Conservation (phyloP, 129 eudicot species). For the Pulicaria dysenterica region DNA sequence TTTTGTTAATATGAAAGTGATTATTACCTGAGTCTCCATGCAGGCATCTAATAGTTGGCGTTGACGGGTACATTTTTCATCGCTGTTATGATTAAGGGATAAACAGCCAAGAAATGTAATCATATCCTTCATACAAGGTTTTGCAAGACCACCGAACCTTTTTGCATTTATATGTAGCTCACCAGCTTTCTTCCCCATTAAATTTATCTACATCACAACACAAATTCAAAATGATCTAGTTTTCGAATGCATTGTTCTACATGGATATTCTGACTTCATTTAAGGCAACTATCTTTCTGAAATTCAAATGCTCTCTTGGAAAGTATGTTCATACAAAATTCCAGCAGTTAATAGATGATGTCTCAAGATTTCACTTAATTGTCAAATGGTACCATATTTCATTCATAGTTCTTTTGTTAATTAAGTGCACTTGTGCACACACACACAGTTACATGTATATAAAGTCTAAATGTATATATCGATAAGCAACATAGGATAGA, state of each 20-base stretch:
- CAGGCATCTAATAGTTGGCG: slow-evolving; percentile 32
- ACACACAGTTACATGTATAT: neutral
- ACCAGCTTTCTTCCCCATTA: slow-evolving; percentile 42
- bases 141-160: slow-evolving; percentile 40
- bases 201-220: slow-evolving; percentile 22
- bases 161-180: slow-evolving; percentile 41
- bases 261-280: neutral
- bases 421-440: neutral
- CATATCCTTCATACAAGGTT: slow-evolving; percentile 47
- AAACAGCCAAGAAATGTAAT: slow-evolving; percentile 41
- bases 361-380: neutral
- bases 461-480: neutral
- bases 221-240: neutral
- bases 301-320: neutral
- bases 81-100: slow-evolving; percentile 41
- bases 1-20: neutral
- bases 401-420: slow-evolving; percentile 11
- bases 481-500: neutral
- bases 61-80: slow-evolving; percentile 38
- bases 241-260: neutral
- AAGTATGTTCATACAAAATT: neutral
- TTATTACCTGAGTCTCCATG: slow-evolving; percentile 37
- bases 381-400: neutral
- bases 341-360: neutral
- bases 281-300: neutral